Evolutionary conservation across 2,329 filamentous ascomycete species (phyloP), one percentile per base, ranked within the genome.

Genomic region (Aspergillus pseudonomiae): DNA sequence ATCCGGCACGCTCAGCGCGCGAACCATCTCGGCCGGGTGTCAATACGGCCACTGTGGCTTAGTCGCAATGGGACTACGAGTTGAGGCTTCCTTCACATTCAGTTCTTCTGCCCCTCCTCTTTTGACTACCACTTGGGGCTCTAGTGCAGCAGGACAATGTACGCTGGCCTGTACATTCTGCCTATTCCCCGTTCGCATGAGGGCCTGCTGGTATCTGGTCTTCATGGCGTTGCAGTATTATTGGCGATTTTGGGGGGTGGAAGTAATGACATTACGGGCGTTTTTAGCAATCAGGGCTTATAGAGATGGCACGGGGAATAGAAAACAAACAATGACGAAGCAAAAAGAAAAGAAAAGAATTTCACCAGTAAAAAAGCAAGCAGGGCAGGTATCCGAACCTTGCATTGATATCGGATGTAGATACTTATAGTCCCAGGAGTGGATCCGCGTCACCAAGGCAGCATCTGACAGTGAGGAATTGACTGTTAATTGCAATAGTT

Each of bases 1-100:
- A 80, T 45, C 77, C 73, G 32, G 61, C 68, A 53, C 71, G 74
- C 28, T 65, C 73, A 32, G 61, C 68, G 28, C 72, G 72, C 46
- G 69, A 75, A 46, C 63, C 70, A 30, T 67, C 68, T 55, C 69
- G 71, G 36, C 69, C 74, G 14, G 70, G 71, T 54, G 61, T 68
- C 63, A 75, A 74, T 64, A 66, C 73, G 21, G 60, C 75, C 26
- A 70, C 74, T 7, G 71, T 74, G 57, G 75, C 70, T 39, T 77
- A 61, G 70, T 43, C 55, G 55, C 16, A n/a, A 53, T 41, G 41
- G 21, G 41, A 45, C 32, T 19, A 43, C 19, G 19, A 19, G 39
- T 41, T n/a, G 32, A 28, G 34, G 26, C 30, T 54, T 32, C n/a
- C 54, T 52, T 43, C 50, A 52, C 36, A 60, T 39, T 58, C 36